Conservation (phyloP, 164 flowering plant species). For the Kingdonia uniflora region DNA sequence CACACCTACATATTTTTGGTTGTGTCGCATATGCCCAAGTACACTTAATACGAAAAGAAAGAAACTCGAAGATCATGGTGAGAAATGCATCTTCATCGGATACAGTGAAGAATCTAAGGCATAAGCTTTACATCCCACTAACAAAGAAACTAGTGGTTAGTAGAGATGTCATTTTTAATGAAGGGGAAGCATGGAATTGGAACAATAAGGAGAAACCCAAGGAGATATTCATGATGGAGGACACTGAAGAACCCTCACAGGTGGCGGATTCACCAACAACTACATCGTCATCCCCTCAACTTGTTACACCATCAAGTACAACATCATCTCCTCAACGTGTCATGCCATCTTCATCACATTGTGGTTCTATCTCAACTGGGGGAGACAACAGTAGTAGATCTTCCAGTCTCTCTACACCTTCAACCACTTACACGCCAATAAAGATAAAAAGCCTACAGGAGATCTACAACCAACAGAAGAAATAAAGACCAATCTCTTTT, state of each 20-base stretch:
- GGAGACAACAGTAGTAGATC: background rate
- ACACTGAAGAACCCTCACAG: background rate
- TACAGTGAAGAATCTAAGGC: background rate
- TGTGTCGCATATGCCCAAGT: constrained; percentile 8
- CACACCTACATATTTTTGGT: constrained; percentile 4
- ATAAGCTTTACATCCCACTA: background rate
- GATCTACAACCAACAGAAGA: background rate
- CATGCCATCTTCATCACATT: background rate
- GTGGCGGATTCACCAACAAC: background rate
- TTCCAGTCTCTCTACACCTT: too few species aligned
- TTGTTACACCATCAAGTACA: too few species aligned
- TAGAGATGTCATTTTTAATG: constrained; percentile 7
- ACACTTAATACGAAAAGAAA: background rate
- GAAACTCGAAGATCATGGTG: background rate
- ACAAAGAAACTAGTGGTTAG: background rate
- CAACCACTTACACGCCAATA: background rate
- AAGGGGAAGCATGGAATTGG: constrained; percentile 2
- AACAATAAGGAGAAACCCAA: background rate
- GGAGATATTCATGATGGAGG: background rate
- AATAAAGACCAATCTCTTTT: background rate
- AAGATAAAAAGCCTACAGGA: background rate
- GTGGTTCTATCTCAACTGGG: background rate
- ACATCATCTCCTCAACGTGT: too few species aligned
- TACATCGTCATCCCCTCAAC: too few species aligned
- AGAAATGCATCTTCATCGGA: constrained; percentile 1